These are phyloP conservation scores for Rhynchospora pubera DNA, from an alignment of 176 grass and related monocot species.

Conservation along the genomic window DNA sequence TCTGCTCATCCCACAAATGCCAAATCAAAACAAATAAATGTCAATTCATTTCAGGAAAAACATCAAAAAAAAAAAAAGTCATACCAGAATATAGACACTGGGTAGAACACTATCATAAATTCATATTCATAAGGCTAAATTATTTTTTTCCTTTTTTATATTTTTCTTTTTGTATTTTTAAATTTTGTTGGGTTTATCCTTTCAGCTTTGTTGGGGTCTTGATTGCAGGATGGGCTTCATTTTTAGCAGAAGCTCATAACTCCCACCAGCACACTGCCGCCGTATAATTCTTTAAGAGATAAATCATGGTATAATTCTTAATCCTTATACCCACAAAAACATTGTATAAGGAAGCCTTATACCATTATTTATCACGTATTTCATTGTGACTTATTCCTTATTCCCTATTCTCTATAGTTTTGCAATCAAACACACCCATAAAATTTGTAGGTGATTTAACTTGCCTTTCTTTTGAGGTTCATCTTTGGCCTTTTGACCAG, in stretches of 20 bases:
- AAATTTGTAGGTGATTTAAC: neutral
- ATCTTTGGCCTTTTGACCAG: constrained; percentile 96
- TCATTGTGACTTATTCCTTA: too few species aligned
- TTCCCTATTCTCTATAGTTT: too few species aligned
- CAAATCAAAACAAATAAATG: constrained; percentile 21
- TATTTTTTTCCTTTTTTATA: neutral
- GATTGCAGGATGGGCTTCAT: neutral
- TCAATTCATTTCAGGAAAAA: neutral
- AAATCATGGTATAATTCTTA: too few species aligned
- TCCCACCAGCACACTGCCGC: neutral
- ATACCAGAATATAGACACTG: neutral
- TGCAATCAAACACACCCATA: too few species aligned
- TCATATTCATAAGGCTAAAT: neutral
- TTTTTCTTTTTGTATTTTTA: neutral
- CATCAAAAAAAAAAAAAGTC: neutral
- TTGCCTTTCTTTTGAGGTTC: constrained; percentile 62
- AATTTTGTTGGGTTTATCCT: too few species aligned
- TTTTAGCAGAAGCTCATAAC: neutral
- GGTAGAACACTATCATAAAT: neutral
- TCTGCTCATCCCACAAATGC: constrained; percentile 36
- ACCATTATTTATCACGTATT: too few species aligned
- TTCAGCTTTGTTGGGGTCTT: too few species aligned
- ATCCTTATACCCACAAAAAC: too few species aligned
- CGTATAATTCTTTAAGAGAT: neutral
- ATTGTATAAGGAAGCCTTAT: too few species aligned